Evolutionary conservation across 2,329 filamentous ascomycete species (phyloP).

Genomic region (Calonectria hongkongensis): DNA sequence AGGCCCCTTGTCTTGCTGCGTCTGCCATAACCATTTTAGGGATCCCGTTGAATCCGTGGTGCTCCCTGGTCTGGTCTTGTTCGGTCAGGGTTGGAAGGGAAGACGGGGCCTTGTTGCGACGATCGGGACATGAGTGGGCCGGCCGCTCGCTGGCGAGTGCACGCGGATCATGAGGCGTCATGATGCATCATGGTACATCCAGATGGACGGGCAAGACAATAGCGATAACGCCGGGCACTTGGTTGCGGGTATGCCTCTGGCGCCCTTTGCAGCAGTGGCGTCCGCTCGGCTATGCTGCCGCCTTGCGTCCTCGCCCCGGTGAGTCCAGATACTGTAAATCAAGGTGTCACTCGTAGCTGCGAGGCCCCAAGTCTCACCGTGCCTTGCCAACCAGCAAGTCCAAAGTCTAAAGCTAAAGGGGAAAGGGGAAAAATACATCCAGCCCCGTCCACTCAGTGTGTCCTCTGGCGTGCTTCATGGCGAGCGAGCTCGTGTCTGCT

Average conservation of each 20-base stretch:
- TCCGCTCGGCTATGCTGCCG: constrained; percentile 14
- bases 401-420: constrained; percentile 20
- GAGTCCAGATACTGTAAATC: constrained; percentile 14
- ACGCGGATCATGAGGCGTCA: constrained; percentile 15
- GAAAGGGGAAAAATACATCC: constrained; percentile 2
- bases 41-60: constrained; percentile 34
- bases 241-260: constrained; percentile 2
- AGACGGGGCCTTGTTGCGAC: constrained; percentile 22
- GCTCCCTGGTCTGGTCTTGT: constrained; percentile 24
- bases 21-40: constrained; percentile 36
- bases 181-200: constrained; percentile 14
- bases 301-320: constrained; percentile 1
- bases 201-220: constrained; percentile 3
- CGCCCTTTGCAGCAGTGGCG: constrained; percentile 5
- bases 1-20: constrained; percentile 27
- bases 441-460: neutral
- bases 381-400: constrained; percentile 6
- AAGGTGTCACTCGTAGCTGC: constrained; percentile 11
- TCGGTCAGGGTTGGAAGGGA: neutral
- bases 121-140: constrained; percentile 33
- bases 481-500: constrained; percentile 46
- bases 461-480: constrained; percentile 41
- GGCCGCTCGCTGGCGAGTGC: constrained; percentile 14
- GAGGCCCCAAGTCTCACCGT: constrained; percentile 23
- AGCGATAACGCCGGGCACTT: constrained; percentile 31